Evolutionary conservation across 768 basidiomycete species (phyloP).

Genomic region (Pulveroboletus sp.): DNA sequence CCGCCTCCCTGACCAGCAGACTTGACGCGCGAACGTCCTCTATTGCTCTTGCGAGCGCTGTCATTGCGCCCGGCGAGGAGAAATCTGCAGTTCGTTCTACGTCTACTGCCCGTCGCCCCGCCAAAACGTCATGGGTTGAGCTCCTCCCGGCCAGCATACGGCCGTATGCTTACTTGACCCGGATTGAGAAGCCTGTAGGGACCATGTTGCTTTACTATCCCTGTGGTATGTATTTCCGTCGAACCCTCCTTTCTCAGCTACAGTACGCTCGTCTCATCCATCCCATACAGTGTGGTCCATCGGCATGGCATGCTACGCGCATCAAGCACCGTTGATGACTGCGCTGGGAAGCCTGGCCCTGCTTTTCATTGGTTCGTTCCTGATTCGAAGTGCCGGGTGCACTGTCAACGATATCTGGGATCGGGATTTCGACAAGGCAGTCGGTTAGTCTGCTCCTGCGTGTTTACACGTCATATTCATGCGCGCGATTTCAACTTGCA

Average conservation of each 20-base stretch:
- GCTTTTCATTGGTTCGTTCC: slow-evolving; percentile 84
- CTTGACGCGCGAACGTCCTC: too few relatives aligned
- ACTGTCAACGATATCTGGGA: slow-evolving; percentile 99
- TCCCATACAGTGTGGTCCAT: slow-evolving; percentile 92
- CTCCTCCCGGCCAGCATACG: slow-evolving; percentile 51
- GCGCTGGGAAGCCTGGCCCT: slow-evolving; percentile 75
- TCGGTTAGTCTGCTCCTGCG: slow-evolving; percentile 49
- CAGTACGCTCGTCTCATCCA: too few relatives aligned
- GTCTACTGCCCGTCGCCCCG: too few relatives aligned
- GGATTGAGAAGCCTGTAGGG: slow-evolving; percentile 96
- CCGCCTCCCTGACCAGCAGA: too few relatives aligned
- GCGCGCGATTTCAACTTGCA: slow-evolving; percentile 27
- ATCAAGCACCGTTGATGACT: slow-evolving; percentile 57
- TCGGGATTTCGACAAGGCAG: slow-evolving; percentile 81
- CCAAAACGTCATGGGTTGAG: too few relatives aligned
- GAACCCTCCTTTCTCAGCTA: too few relatives aligned
- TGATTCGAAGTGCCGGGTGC: slow-evolving; percentile 98
- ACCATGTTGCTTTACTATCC: slow-evolving; percentile 90
- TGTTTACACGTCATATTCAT: too few relatives aligned
- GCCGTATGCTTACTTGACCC: slow-evolving; percentile 83
- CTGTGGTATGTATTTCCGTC: slow-evolving; percentile 60
- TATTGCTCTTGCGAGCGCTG: too few relatives aligned
- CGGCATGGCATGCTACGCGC: slow-evolving; percentile 89
- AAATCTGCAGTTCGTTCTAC: too few relatives aligned
- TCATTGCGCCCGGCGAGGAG: too few relatives aligned